Base-by-base conservation (phyloP, 73 alveolate species). In the Tetrahymena malaccensis region DNA sequence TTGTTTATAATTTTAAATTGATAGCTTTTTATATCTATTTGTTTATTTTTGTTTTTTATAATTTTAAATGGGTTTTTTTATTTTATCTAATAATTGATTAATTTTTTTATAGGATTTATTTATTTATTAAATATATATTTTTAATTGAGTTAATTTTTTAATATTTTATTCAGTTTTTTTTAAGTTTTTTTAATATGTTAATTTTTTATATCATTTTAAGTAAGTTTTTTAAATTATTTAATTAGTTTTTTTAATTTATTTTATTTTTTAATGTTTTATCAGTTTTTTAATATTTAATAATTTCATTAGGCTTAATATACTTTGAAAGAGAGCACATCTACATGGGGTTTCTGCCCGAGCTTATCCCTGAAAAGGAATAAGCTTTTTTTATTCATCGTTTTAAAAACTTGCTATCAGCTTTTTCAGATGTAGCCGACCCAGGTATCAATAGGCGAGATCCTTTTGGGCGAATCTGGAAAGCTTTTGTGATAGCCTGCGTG, bases 401-500 rank as follows among this genome's bases (percentile, higher is more conserved):
- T 70, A 70, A 70, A 70, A 70, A 70, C 89, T 70, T 70, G 89
- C 89, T 70, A 70, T 70, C 89, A 70, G 89, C 89, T 70, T 70
- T 70, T 70, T 70, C 89, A 70, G 89, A 70, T 70, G 89, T 70
- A n/a, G 34, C 89, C 89, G 89, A 70, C 89, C 89, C 89, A 70
- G 89, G 89, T 70, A 70, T 70, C 89, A 70, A 70, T 70, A 70
- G 89, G 89, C 89, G 83, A 70, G 89, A 70, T 70, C 89, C 89
- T 70, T 70, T 70, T 70, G 89, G 89, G 89, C 16, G 34, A 27
- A 70, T 70, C 89, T 70, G 17, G 89, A 70, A 70, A 70, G 89
- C 89, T 31, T 70, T 70, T 27, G 19, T n/a, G 89, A 70, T 31
- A 70, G 89, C 89, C 37, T 70, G 37, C 89, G 89, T 70, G 37